These are phyloP conservation scores for Wickerhamiella qilinensis DNA, from an alignment of 805 yeast species.

Conservation along the genomic window DNA sequence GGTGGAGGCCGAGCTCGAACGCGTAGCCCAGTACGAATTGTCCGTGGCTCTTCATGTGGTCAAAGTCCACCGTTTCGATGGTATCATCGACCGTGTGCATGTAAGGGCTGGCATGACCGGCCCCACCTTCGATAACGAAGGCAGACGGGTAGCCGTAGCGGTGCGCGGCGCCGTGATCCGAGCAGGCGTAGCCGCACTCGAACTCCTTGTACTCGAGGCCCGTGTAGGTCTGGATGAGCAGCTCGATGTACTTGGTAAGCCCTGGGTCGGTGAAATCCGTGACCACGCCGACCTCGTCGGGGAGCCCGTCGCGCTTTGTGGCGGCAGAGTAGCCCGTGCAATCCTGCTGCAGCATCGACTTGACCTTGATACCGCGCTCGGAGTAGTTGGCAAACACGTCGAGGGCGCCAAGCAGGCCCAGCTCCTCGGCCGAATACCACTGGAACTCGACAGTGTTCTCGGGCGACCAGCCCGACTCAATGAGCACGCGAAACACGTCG, in stretches of 20 bases:
- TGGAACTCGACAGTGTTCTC: constrained; percentile 77
- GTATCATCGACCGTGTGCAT: constrained; percentile 74
- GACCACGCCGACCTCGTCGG: constrained; percentile 65
- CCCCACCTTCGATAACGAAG: constrained; percentile 64
- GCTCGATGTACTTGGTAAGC: constrained; percentile 45
- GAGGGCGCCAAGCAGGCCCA: constrained; percentile 72
- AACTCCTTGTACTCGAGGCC: constrained; percentile 58
- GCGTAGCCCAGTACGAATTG: constrained; percentile 61
- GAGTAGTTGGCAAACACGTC: constrained; percentile 51
- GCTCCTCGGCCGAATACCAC: constrained; percentile 91
- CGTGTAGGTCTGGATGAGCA: constrained; percentile 46
- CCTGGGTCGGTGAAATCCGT: constrained; percentile 45
- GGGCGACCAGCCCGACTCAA: constrained; percentile 33
- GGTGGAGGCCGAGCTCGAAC: constrained; percentile 39
- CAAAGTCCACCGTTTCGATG: constrained; percentile 59
- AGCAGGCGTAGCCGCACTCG: constrained; percentile 79
- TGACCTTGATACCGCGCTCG: constrained; percentile 33
- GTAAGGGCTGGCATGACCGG: constrained; percentile 45
- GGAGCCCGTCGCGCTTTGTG: constrained; percentile 32
- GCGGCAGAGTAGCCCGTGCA: constrained; percentile 70
- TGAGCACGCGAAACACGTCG: constrained; percentile 55
- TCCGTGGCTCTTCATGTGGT: constrained; percentile 67
- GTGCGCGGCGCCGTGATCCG: constrained; percentile 80
- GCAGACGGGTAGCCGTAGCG: constrained; percentile 74
- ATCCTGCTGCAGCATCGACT: constrained; percentile 85